phyloP scores from a whole-genome alignment of 2,329 filamentous ascomycete species.

The Phyllosticta capitalensis region DNA sequence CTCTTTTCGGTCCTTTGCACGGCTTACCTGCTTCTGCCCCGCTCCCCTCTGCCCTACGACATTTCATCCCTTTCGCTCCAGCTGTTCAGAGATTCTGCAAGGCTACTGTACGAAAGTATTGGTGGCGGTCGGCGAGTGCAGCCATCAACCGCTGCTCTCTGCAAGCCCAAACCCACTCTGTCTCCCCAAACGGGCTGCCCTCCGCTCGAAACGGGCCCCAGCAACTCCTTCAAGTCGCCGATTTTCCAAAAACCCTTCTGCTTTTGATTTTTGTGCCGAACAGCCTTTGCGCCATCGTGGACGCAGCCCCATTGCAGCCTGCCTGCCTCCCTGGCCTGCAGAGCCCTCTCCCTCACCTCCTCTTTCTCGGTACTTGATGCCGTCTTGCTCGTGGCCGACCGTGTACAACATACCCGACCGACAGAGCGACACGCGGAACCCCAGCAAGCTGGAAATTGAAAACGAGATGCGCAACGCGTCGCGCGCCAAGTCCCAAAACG shows the following conservation, averaged over 20 bases:
- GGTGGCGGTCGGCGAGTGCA: constrained; percentile 21
- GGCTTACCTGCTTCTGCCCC: neutral
- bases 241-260: neutral
- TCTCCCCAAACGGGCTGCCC: neutral
- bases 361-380: too few species aligned
- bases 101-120: constrained; percentile 28
- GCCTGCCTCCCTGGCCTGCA: too few species aligned
- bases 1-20: neutral
- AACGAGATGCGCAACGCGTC: too few species aligned
- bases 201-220: neutral
- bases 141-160: constrained; percentile 4
- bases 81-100: constrained; percentile 23
- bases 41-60: constrained; percentile 9
- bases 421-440: too few species aligned
- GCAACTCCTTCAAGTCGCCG: neutral
- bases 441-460: too few species aligned
- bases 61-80: neutral
- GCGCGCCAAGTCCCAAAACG: too few species aligned
- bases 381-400: too few species aligned
- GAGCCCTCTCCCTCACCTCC: too few species aligned
- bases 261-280: neutral
- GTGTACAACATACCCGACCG: too few species aligned
- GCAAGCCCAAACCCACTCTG: neutral
- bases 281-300: neutral
- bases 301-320: too few species aligned